A percentile compares a stretch with the other conserved stretches of the same genome.
phyloP scores from a whole-genome alignment of 192 early-diverging fungal species.

The Gonapodya prolifera region DNA sequence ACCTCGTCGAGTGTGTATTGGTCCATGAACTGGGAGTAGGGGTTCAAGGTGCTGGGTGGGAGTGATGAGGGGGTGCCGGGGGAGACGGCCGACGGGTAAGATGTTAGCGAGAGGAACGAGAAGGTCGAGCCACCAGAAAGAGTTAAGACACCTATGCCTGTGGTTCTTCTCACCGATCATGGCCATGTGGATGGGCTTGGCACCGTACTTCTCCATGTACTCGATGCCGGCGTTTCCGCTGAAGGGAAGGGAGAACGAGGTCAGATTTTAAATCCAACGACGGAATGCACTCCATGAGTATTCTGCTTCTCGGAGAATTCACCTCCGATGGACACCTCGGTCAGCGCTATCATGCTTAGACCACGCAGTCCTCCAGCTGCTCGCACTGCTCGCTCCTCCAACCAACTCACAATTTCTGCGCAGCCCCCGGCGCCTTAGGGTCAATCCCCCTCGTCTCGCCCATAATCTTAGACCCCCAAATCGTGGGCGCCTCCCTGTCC shows the following conservation, averaged over 20 bases:
- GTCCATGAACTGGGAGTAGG: constrained; percentile 58
- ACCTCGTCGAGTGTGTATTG: constrained; percentile 47
- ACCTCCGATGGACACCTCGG: too few species aligned
- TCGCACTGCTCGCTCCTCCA: constrained; percentile 49
- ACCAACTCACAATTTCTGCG: constrained; percentile 64
- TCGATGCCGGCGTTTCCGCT: too few species aligned
- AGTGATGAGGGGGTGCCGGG: constrained; percentile 28
- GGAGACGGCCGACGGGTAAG: not conserved
- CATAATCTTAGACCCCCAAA: constrained; percentile 25
- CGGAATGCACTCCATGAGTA: too few species aligned
- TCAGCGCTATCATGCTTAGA: too few species aligned
- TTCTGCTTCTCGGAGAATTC: too few species aligned
- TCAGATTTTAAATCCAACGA: too few species aligned
- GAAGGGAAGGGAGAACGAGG: constrained; percentile 23
- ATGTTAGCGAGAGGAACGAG: constrained; percentile 8
- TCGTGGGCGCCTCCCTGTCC: not conserved
- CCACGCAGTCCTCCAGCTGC: constrained; percentile 16
- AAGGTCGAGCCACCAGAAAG: constrained; percentile 12
- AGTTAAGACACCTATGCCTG: constrained; percentile 31
- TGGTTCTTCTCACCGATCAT: constrained; percentile 64
- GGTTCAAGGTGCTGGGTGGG: too few species aligned
- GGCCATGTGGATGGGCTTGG: too few species aligned
- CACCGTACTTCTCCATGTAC: too few species aligned
- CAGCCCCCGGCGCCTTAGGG: constrained; percentile 36
- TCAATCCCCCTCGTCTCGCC: constrained; percentile 36